phyloP scores from a whole-genome alignment of 768 basidiomycete species.

The Auriscalpium orientale region DNA sequence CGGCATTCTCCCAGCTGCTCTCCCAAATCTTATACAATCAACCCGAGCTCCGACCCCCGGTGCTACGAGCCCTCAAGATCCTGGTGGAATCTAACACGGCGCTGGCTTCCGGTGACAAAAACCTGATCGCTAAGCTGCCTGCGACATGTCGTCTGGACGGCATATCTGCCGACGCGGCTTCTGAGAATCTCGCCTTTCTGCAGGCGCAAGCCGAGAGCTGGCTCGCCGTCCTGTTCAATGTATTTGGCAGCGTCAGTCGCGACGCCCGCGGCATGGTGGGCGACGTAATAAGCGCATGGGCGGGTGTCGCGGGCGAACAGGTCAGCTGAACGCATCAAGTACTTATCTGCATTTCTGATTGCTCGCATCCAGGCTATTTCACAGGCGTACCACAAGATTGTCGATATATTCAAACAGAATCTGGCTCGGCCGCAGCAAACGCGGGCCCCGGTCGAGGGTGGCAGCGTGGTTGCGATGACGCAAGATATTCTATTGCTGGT shows the following conservation, averaged over 20 bases:
- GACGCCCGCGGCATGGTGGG: constrained; percentile 74
- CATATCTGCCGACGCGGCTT: constrained; percentile 53
- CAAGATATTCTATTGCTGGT: constrained; percentile 84
- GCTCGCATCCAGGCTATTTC: constrained; percentile 48
- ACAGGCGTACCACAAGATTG: constrained; percentile 76
- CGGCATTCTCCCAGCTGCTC: constrained; percentile 79
- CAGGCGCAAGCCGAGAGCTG: constrained; percentile 81
- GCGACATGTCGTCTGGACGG: constrained; percentile 21
- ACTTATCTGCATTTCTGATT: neutral
- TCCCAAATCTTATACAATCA: constrained; percentile 92
- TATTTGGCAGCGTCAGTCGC: constrained; percentile 80
- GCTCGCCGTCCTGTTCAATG: constrained; percentile 92
- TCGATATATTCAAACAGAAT: constrained; percentile 61
- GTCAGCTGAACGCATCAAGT: constrained; percentile 29
- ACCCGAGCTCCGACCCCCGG: constrained; percentile 70
- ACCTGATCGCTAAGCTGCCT: constrained; percentile 19
- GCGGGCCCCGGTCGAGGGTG: constrained; percentile 28
- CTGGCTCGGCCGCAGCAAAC: constrained; percentile 34
- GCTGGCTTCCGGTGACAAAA: constrained; percentile 34
- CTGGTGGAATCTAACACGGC: constrained; percentile 76
- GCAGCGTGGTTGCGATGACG: constrained; percentile 51
- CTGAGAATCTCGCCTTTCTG: constrained; percentile 63
- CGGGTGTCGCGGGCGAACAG: constrained; percentile 65
- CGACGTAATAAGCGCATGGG: constrained; percentile 85
- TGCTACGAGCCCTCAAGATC: constrained; percentile 73